Evolutionary conservation across 257 asterid genomes (phyloP).

Genomic region (Cordia subcordata): DNA sequence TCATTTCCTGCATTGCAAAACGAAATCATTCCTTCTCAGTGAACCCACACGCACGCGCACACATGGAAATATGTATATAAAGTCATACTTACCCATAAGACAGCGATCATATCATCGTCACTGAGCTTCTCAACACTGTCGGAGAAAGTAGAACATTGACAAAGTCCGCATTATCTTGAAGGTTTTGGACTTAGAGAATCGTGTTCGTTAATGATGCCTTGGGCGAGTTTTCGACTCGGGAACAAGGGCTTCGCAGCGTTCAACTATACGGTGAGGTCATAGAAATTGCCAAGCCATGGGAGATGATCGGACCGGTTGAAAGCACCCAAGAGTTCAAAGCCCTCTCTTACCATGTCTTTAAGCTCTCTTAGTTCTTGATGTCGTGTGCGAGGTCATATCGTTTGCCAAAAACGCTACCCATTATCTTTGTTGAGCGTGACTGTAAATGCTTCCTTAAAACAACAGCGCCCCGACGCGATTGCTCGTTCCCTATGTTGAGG

Average conservation of each 20-base stretch:
- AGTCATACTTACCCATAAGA: slow-evolving; percentile 67
- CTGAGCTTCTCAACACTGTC: slow-evolving; percentile 68
- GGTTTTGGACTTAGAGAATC: not conserved
- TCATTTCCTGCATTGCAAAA: slow-evolving; percentile 35
- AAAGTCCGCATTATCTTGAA: slow-evolving; percentile 27
- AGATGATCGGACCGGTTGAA: slow-evolving; percentile 64
- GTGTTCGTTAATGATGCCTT: slow-evolving; percentile 39
- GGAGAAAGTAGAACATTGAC: slow-evolving; percentile 62
- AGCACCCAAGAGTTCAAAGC: slow-evolving; percentile 53
- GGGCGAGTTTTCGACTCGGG: slow-evolving; percentile 45
- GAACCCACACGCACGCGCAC: too few species aligned
- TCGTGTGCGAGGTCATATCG: slow-evolving; percentile 24
- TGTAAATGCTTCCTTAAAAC: slow-evolving; percentile 37
- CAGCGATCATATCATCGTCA: slow-evolving; percentile 77
- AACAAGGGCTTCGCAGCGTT: slow-evolving; percentile 43
- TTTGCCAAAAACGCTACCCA: slow-evolving; percentile 60
- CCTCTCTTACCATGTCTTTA: slow-evolving; percentile 47
- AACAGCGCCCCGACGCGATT: slow-evolving; percentile 20
- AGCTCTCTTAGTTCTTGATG: slow-evolving; percentile 31
- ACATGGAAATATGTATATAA: not conserved
- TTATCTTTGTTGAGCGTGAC: too few species aligned
- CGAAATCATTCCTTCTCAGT: not conserved
- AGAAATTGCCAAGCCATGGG: slow-evolving; percentile 41
- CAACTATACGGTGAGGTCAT: slow-evolving; percentile 36
- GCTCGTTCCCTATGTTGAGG: slow-evolving; percentile 12